Evolutionary conservation across 768 basidiomycete genomes (phyloP), one percentile per base, ranked within the genome.

Genomic region (Lentinula sp.): DNA sequence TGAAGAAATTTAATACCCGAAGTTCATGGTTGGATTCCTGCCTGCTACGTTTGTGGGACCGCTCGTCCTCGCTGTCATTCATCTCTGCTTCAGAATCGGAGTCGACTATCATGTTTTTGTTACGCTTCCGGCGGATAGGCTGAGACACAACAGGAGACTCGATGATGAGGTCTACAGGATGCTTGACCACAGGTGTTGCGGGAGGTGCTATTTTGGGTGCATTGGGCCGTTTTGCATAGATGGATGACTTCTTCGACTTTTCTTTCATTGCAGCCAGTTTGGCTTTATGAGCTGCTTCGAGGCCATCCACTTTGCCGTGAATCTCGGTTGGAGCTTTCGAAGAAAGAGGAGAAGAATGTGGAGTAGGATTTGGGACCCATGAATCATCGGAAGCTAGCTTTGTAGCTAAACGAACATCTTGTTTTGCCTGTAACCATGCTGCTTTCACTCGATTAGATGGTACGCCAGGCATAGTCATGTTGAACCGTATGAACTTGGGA

Each of bases 211-310:
- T 74, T 57, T 74, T 82, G 53, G 71, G 73, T 59, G 83, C 82
- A 32, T 74, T 72, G 42, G 78, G 71, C 60, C 88, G 81, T 64
- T 87, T 88, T 45, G 87, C 86, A 65, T 92, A 92, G 54, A 93
- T 93, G 70, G 85, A 80, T n/a, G 91, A 92, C 67, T 84, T 87
- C 71, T 88, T 91, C 21, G 86, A 89, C 71, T 89, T 86, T 73
- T 91, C 89, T 68, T 79, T 86, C 61, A 78, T 78, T 37, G 87
- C 85, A 18, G 80, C 82, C 62, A 86, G 80, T 63, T 78, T 83
- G 1, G 86, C 88, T 65, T 84, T 85, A 43, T 77, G 80, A n/a
- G 85, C 88, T 63, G 91, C 87, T 42, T 90, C 88, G 28, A 90
- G 70, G 69, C 89, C 89, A 61, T 79, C 83, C 35, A 91, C 86